phyloP scores from a whole-genome alignment of 1,284 basidiomycete species.

The Tremellales sp. region DNA sequence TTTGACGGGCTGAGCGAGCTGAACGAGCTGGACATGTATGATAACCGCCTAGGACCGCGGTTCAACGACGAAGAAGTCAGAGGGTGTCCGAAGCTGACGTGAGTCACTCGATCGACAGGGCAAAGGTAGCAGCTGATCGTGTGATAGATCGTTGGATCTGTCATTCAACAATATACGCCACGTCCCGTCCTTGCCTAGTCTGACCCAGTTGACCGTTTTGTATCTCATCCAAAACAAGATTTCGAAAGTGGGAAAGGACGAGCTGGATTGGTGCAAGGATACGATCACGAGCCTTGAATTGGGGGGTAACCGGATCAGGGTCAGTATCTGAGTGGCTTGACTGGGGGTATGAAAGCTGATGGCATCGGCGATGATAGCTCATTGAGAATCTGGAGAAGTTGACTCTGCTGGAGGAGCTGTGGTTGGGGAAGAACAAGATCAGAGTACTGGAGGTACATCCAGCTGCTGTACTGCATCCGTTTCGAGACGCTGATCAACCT shows the following conservation, averaged over 20 bases:
- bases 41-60: slow-evolving; percentile 81
- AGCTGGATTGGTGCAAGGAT: slow-evolving; percentile 55
- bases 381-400: slow-evolving; percentile 85
- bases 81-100: slow-evolving; percentile 64
- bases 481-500: slow-evolving; percentile 22
- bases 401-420: slow-evolving; percentile 81
- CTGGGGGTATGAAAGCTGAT: background rate
- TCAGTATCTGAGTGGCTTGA: slow-evolving; percentile 45
- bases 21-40: slow-evolving; percentile 90
- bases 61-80: slow-evolving; percentile 59
- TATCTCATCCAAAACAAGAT: slow-evolving; percentile 99
- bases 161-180: slow-evolving; percentile 87
- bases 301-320: slow-evolving; percentile 86
- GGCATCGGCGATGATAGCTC: slow-evolving; percentile 52
- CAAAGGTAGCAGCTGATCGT: background rate
- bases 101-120: slow-evolving; percentile 42
- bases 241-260: slow-evolving; percentile 65
- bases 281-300: slow-evolving; percentile 81
- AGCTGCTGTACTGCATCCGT: slow-evolving; percentile 14
- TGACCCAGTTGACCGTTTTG: slow-evolving; percentile 61
- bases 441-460: slow-evolving; percentile 67
- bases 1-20: slow-evolving; percentile 65
- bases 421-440: slow-evolving; percentile 98
- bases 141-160: slow-evolving; percentile 73
- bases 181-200: slow-evolving; percentile 58